These are phyloP conservation scores for Carpinus viminea DNA, from an alignment of 306 rosid genomes.

Conservation along the genomic window DNA sequence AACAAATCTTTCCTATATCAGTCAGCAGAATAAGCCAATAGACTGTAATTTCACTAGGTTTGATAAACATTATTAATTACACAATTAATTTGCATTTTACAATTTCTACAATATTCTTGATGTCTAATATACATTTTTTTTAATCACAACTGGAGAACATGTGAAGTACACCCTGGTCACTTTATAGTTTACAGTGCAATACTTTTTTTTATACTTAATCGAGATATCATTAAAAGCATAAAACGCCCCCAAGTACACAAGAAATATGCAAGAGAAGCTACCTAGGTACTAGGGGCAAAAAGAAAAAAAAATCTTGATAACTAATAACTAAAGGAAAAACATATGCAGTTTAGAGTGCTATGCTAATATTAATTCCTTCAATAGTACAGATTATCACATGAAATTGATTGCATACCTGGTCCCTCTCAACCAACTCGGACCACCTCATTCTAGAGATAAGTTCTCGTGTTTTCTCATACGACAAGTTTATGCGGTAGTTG, in stretches of 20 bases:
- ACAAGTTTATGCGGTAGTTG: conserved; percentile 79
- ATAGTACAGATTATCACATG: conserved; percentile 3
- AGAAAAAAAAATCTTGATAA: too few relatives aligned
- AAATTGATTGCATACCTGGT: conserved; percentile 61
- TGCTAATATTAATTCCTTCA: neutral
- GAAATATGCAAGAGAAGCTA: too few relatives aligned
- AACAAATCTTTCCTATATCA: neutral
- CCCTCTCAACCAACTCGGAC: conserved; percentile 68
- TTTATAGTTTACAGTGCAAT: neutral
- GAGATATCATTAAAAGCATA: too few relatives aligned
- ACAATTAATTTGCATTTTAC: neutral
- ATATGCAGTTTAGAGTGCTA: neutral
- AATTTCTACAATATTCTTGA: neutral
- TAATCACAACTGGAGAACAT: neutral
- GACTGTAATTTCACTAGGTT: neutral
- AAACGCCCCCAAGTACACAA: too few relatives aligned
- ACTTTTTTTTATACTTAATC: neutral
- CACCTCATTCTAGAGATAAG: conserved; percentile 69
- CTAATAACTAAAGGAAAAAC: too few relatives aligned
- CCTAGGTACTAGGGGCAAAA: too few relatives aligned
- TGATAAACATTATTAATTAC: neutral
- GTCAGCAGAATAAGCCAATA: neutral
- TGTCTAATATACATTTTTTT: neutral
- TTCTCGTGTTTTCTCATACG: conserved; percentile 71
- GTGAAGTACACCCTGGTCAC: neutral